These are phyloP conservation scores for Cunninghamia lanceolata DNA, from an alignment of 75 land plant species.

Conservation along the genomic window DNA sequence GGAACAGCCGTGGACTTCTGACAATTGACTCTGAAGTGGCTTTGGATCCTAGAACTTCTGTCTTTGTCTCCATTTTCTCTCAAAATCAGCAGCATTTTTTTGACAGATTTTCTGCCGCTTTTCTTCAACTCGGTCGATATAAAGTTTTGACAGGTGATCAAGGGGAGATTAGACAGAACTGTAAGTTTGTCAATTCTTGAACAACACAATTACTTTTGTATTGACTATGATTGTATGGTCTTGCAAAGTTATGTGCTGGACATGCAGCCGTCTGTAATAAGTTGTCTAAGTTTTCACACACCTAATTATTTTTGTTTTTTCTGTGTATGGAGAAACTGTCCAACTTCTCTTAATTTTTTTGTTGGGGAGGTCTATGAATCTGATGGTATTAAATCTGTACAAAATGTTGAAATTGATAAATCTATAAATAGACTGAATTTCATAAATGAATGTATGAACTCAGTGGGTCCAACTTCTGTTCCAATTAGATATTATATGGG, in stretches of 20 bases:
- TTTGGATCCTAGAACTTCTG: conserved; percentile 27
- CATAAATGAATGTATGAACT: too few relatives aligned
- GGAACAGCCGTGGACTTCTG: conserved; percentile 27
- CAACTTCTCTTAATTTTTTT: too few relatives aligned
- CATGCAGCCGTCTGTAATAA: neutral
- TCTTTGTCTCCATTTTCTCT: conserved; percentile 16
- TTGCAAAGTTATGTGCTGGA: neutral
- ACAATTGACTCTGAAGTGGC: conserved; percentile 27
- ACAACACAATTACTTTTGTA: neutral
- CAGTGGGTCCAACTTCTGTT: too few relatives aligned
- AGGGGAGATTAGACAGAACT: conserved; percentile 7
- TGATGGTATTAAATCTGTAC: too few relatives aligned
- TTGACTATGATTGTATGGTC: neutral
- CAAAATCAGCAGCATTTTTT: conserved; percentile 28
- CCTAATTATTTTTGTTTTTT: too few relatives aligned
- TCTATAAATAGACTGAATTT: too few relatives aligned
- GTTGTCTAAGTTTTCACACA: too few relatives aligned
- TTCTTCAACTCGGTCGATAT: conserved; percentile 23
- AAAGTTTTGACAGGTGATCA: conserved; percentile 26
- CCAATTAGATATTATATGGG: too few relatives aligned
- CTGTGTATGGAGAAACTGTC: too few relatives aligned
- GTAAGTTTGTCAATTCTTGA: conserved; percentile 14
- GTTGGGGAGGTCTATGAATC: too few relatives aligned
- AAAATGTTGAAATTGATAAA: too few relatives aligned
- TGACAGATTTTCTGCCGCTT: conserved; percentile 26